Conservation (phyloP, 805 yeast genomes). For the Kuraishia ogatae region DNA sequence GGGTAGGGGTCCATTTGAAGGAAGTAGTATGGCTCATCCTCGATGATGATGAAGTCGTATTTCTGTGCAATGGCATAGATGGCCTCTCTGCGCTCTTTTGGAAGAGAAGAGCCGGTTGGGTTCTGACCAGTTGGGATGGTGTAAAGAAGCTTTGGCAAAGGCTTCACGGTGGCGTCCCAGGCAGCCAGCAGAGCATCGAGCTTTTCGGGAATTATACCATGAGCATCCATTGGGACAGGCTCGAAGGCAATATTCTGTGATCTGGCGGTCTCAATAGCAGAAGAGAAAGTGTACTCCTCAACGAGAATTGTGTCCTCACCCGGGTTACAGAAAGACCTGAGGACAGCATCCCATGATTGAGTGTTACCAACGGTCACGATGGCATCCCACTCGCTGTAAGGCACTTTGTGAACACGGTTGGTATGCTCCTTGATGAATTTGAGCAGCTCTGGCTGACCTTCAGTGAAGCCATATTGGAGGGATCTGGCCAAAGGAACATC, state of each 20-base stretch:
- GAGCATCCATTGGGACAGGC: slow-evolving; percentile 61
- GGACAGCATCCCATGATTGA: slow-evolving; percentile 81
- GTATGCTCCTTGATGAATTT: slow-evolving; percentile 74
- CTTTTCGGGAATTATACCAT: slow-evolving; percentile 53
- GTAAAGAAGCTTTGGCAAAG: slow-evolving; percentile 80
- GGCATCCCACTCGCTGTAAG: slow-evolving; percentile 66
- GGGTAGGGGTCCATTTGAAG: slow-evolving; percentile 80
- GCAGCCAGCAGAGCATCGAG: slow-evolving; percentile 44
- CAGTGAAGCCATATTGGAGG: slow-evolving; percentile 86
- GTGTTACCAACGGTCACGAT: slow-evolving; percentile 81
- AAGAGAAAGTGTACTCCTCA: slow-evolving; percentile 70
- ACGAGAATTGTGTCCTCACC: slow-evolving; percentile 59
- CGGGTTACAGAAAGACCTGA: slow-evolving; percentile 47
- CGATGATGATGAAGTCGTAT: slow-evolving; percentile 80
- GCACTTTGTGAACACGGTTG: slow-evolving; percentile 36
- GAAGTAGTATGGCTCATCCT: slow-evolving; percentile 97
- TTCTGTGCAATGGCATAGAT: slow-evolving; percentile 74
- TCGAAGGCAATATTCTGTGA: slow-evolving; percentile 52
- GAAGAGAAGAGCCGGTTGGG: slow-evolving; percentile 89
- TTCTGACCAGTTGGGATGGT: slow-evolving; percentile 95
- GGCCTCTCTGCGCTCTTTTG: slow-evolving; percentile 64
- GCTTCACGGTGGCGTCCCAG: slow-evolving; percentile 43
- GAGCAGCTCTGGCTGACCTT: slow-evolving; percentile 68
- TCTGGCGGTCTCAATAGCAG: slow-evolving; percentile 62
- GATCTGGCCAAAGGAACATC: slow-evolving; percentile 75